Percentiles rank a stretch among this genome's conserved stretches.
phyloP scores from a whole-genome alignment of 306 rosid genomes.

The Albizia julibrissin region DNA sequence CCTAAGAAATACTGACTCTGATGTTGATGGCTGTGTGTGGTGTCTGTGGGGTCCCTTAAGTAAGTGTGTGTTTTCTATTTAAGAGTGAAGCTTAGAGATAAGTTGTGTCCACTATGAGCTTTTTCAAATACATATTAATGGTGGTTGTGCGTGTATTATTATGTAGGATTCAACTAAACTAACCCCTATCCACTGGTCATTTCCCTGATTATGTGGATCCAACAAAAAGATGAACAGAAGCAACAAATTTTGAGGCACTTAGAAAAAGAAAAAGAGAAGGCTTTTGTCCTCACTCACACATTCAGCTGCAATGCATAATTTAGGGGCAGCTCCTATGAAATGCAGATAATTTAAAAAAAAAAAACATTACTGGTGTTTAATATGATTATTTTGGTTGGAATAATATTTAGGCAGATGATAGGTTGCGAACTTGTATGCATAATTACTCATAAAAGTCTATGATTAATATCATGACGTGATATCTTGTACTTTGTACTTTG shows the following conservation, averaged over 20 bases:
- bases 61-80: conserved; percentile 9
- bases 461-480: neutral
- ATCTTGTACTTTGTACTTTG: too few species aligned
- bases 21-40: conserved; percentile 32
- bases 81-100: conserved; percentile 40
- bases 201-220: conserved; percentile 59
- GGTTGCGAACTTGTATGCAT: neutral
- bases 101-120: conserved; percentile 34
- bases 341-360: neutral
- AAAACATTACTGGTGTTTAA: neutral
- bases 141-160: conserved; percentile 45
- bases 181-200: conserved; percentile 36
- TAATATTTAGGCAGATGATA: neutral
- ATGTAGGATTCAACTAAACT: conserved; percentile 52
- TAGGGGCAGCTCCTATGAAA: neutral
- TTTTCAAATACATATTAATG: conserved; percentile 29
- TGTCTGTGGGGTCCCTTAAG: conserved; percentile 26
- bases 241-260: conserved; percentile 33
- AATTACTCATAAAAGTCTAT: neutral
- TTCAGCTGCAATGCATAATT: conserved; percentile 38
- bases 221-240: conserved; percentile 37
- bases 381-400: neutral
- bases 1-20: conserved; percentile 5
- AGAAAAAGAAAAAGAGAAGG: neutral
- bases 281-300: conserved; percentile 40